Conservation (phyloP, 805 yeast species). For the Yarrowia hollandica region DNA sequence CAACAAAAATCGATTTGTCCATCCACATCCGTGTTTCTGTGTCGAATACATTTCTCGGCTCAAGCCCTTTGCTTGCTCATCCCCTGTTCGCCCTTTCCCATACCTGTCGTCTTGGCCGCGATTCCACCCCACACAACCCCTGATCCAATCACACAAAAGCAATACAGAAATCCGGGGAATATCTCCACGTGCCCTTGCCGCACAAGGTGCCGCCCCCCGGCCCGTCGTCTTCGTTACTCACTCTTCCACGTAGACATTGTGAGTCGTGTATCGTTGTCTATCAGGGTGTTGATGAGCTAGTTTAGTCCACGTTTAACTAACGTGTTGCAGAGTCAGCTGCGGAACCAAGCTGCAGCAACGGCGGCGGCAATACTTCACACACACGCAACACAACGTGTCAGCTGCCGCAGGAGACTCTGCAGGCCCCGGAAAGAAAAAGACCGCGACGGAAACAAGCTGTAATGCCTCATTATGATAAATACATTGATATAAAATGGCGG, state of each 20-base stretch:
- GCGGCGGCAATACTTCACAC: conserved; percentile 1
- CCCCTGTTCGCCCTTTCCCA: too few relatives aligned
- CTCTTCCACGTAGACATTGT: conserved; percentile 38
- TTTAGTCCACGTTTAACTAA: conserved; percentile 21
- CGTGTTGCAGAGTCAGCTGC: conserved; percentile 25
- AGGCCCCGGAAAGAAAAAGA: background rate
- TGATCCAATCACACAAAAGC: too few relatives aligned
- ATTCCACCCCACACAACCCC: too few relatives aligned
- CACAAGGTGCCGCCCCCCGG: too few relatives aligned
- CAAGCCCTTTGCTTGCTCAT: too few relatives aligned
- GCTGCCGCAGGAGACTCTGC: conserved; percentile 9
- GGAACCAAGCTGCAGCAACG: conserved; percentile 17
- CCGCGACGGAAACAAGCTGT: background rate
- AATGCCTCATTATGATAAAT: conserved; percentile 1
- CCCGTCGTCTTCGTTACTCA: conserved; percentile 35
- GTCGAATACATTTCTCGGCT: too few relatives aligned
- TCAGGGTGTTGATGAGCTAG: conserved; percentile 26
- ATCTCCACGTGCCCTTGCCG: too few relatives aligned
- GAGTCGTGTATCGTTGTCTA: conserved; percentile 9
- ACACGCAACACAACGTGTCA: conserved; percentile 23
- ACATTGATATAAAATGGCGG: too few relatives aligned
- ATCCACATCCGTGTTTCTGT: too few relatives aligned
- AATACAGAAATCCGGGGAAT: too few relatives aligned
- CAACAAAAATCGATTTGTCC: too few relatives aligned
- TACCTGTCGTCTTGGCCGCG: too few relatives aligned